A percentile compares a stretch with the other conserved stretches of the same genome.
These are phyloP conservation scores for Lachnellula hyalina DNA, from an alignment of 2,329 filamentous ascomycete species.

Conservation along the genomic window DNA sequence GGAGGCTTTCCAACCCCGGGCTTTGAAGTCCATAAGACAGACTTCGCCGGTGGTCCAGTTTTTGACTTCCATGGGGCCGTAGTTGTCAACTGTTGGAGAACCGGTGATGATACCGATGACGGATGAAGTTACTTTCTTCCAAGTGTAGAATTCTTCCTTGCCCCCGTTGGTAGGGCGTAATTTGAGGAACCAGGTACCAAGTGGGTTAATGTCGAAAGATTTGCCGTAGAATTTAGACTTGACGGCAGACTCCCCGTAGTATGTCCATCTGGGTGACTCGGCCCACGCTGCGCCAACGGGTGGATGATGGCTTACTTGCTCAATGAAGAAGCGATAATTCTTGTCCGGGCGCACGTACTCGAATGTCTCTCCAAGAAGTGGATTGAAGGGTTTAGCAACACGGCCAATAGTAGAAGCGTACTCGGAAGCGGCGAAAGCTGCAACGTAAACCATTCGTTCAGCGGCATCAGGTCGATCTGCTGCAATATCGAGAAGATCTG, in stretches of 20 bases:
- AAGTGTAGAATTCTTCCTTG: conserved; percentile 86
- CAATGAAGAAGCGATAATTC: conserved; percentile 96
- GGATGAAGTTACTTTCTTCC: conserved; percentile 97
- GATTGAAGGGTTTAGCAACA: conserved; percentile 97
- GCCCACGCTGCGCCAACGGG: conserved; percentile 91
- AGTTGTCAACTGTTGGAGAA: conserved; percentile 95
- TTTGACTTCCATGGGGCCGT: conserved; percentile 93
- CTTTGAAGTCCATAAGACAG: conserved; percentile 88
- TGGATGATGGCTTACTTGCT: conserved; percentile 97
- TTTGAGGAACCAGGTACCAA: conserved; percentile 94
- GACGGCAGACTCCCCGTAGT: conserved; percentile 92
- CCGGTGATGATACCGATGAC: conserved; percentile 99
- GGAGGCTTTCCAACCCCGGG: conserved; percentile 90
- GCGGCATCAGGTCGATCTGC: conserved; percentile 81
- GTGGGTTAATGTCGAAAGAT: conserved; percentile 92
- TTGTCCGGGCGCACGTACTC: conserved; percentile 95
- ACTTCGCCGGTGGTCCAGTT: conserved; percentile 94
- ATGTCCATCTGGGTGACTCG: conserved; percentile 91
- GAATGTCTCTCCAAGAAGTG: conserved; percentile 90
- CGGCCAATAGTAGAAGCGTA: conserved; percentile 96
- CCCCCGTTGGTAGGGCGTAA: conserved; percentile 70
- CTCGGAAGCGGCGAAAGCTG: conserved; percentile 91
- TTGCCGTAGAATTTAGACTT: conserved; percentile 97
- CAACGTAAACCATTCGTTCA: conserved; percentile 89
- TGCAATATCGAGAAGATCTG: conserved; percentile 83